A percentile compares a stretch with the other conserved stretches of the same genome.
Conservation (phyloP, 768 basidiomycete species). For the Boletus pseudopeckii region DNA sequence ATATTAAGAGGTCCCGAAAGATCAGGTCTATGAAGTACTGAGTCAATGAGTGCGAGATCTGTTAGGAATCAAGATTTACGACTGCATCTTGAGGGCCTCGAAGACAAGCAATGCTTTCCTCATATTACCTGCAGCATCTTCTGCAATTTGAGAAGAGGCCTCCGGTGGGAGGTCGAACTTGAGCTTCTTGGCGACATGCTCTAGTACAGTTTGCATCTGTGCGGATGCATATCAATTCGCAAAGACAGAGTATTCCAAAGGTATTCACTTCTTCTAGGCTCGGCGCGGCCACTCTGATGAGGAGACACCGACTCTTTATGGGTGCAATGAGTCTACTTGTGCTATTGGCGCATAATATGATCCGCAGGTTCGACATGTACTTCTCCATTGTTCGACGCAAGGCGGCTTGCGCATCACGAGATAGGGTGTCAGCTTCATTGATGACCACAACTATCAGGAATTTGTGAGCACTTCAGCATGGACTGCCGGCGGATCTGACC, state of each 20-base stretch:
- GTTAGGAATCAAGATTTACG: slow-evolving; percentile 46
- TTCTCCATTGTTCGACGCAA: slow-evolving; percentile 98
- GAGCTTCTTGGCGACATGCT: slow-evolving; percentile 76
- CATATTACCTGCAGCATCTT: slow-evolving; percentile 84
- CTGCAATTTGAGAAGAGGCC: slow-evolving; percentile 69
- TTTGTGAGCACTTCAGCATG: not conserved
- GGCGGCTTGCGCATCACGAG: slow-evolving; percentile 95
- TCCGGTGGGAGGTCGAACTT: slow-evolving; percentile 78
- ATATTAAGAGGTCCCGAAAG: slow-evolving; percentile 74
- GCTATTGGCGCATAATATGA: slow-evolving; percentile 95
- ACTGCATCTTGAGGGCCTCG: slow-evolving; percentile 96
- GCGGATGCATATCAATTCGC: not conserved
- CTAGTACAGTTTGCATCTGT: slow-evolving; percentile 79
- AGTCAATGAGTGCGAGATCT: not conserved
- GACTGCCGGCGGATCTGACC: slow-evolving; percentile 43
- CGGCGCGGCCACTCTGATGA: slow-evolving; percentile 92
- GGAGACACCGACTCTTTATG: slow-evolving; percentile 91
- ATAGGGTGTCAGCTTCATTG: slow-evolving; percentile 93
- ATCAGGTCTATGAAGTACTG: slow-evolving; percentile 57
- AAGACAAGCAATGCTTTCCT: slow-evolving; percentile 93
- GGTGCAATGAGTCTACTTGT: slow-evolving; percentile 95
- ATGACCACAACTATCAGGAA: slow-evolving; percentile 81
- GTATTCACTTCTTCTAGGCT: slow-evolving; percentile 63
- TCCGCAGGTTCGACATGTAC: slow-evolving; percentile 96
- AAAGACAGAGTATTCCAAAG: not conserved